Percentiles rank a stretch among this genome's conserved stretches.
These are phyloP conservation scores for Aureobasidium leucospermi DNA, from an alignment of 2,329 filamentous ascomycete genomes.

Conservation along the genomic window DNA sequence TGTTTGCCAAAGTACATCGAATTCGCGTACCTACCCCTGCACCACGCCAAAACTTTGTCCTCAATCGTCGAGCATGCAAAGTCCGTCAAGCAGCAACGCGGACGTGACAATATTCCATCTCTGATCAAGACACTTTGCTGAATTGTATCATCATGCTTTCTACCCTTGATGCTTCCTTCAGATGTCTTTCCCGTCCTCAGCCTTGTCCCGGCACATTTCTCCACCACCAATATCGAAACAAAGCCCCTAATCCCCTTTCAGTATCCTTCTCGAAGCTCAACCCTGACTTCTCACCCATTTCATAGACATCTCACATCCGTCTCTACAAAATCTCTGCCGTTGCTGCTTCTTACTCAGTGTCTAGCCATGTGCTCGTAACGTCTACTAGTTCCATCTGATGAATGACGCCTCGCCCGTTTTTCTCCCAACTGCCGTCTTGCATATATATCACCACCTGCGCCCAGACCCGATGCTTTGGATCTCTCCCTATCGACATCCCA, in stretches of 20 bases:
- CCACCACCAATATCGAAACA: not conserved
- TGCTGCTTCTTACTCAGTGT: not conserved
- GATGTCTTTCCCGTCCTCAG: conserved; percentile 75
- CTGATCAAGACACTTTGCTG: not conserved
- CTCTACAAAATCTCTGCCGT: not conserved
- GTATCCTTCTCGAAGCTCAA: not conserved
- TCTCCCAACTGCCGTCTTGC: not conserved
- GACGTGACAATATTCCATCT: too few species aligned
- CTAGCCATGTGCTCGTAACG: conserved; percentile 5
- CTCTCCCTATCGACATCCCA: too few species aligned
- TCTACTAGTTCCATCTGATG: conserved; percentile 1
- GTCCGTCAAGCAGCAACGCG: too few species aligned
- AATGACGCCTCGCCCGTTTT: conserved; percentile 4
- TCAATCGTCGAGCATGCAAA: not conserved
- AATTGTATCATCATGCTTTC: not conserved
- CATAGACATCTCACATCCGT: not conserved
- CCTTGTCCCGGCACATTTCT: conserved; percentile 56
- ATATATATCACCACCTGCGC: not conserved
- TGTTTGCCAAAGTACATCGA: not conserved
- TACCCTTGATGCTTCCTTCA: conserved; percentile 27
- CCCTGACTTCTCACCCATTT: not conserved
- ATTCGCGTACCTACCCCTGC: not conserved
- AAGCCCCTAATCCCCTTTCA: not conserved
- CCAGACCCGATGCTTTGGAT: not conserved
- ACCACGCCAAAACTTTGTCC: not conserved